phyloP scores from a whole-genome alignment of 2,329 filamentous ascomycete species.

The Calonectria fujianensis region DNA sequence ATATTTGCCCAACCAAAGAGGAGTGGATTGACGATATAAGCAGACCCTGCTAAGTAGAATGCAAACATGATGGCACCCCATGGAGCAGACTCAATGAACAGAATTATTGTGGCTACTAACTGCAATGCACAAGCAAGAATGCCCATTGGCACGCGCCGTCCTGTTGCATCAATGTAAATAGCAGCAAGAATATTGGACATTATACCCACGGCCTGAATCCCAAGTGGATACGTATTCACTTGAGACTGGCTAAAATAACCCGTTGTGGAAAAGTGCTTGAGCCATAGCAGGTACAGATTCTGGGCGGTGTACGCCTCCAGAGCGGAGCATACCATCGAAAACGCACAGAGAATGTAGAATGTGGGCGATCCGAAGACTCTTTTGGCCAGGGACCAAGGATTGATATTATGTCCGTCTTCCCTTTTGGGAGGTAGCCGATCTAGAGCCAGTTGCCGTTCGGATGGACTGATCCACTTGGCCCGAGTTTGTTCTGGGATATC shows the following conservation, averaged over 20 bases:
- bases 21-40: conserved; percentile 54
- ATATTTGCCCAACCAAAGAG: conserved; percentile 55
- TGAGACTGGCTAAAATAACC: conserved; percentile 48
- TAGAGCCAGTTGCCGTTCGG: conserved; percentile 57
- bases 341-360: conserved; percentile 62
- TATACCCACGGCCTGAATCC: conserved; percentile 53
- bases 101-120: conserved; percentile 44
- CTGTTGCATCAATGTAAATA: conserved; percentile 49
- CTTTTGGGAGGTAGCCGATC: conserved; percentile 57
- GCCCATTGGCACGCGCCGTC: conserved; percentile 43
- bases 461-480: too few relatives aligned
- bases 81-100: conserved; percentile 23
- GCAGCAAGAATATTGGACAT: conserved; percentile 50
- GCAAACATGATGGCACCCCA: conserved; percentile 44
- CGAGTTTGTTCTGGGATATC: conserved; percentile 50
- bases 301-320: conserved; percentile 51
- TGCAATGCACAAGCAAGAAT: conserved; percentile 45
- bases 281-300: conserved; percentile 52
- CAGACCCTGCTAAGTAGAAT: conserved; percentile 51
- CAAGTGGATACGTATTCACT: conserved; percentile 54
- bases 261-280: conserved; percentile 47
- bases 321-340: conserved; percentile 55
- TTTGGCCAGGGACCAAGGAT: conserved; percentile 54
- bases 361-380: conserved; percentile 43
- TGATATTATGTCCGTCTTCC: conserved; percentile 59